Evolutionary conservation across 2,329 filamentous ascomycete species (phyloP).

Genomic region (Paracamarosporium sp.): DNA sequence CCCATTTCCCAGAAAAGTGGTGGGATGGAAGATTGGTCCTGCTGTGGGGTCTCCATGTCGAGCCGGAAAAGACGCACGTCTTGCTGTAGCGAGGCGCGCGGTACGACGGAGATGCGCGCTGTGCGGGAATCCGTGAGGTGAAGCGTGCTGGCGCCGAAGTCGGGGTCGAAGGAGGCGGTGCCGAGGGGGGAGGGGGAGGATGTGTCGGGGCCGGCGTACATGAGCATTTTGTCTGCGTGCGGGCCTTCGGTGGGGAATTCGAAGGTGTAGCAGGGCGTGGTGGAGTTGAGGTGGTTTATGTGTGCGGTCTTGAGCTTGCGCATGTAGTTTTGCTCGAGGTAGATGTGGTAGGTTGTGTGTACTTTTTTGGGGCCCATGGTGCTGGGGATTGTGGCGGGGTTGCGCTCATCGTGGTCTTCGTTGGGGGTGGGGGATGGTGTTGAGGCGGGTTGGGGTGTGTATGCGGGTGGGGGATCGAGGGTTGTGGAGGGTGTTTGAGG

Average conservation of each 20-base stretch:
- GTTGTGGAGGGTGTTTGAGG: background rate
- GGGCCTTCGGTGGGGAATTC: background rate
- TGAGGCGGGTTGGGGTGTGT: background rate
- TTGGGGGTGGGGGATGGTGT: background rate
- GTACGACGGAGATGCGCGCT: background rate
- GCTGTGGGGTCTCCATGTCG: background rate
- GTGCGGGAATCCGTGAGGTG: background rate
- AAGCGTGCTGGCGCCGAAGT: background rate
- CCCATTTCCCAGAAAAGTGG: constrained; percentile 1
- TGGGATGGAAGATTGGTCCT: background rate
- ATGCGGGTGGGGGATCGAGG: background rate
- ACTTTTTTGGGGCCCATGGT: background rate
- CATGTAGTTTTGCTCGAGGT: constrained; percentile 2
- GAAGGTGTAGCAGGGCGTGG: background rate
- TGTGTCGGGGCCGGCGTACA: background rate
- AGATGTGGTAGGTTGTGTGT: background rate
- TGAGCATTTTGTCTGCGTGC: background rate
- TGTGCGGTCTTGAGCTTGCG: background rate
- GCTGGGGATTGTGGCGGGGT: background rate
- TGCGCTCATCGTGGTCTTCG: background rate
- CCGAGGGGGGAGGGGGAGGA: background rate
- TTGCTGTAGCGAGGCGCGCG: background rate
- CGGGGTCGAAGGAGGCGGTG: background rate
- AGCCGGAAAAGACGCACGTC: background rate
- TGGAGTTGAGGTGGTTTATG: background rate